Evolutionary conservation across 495 filamentous ascomycete species (phyloP), one percentile per base, ranked within the genome.

Genomic region (Neurospora sublineolata): DNA sequence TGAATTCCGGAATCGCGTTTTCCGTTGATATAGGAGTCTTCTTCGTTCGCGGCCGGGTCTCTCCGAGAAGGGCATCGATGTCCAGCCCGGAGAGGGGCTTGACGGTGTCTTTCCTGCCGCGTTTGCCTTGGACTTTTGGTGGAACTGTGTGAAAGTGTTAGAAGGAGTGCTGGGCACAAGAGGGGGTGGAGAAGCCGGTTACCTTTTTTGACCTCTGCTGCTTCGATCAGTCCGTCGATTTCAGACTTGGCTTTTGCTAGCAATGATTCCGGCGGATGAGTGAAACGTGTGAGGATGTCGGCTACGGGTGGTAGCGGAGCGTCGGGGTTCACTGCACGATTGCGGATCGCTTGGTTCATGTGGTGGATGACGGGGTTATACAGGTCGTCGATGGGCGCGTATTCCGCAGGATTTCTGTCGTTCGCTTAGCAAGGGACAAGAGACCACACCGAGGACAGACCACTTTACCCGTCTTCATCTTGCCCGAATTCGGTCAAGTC

Each of bases 301-400:
- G 89, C 84, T 14, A 89, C 86, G 9, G 89, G 86, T 1, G 88
- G 90, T 18, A 97, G 78, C 0, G 90, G 87, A 11, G 90, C 85
- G 7, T 89, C 82, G 0, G 92, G 90, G 77, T 94, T 84, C 3
- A 93, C 86, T 0, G 94, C 95, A 27, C 94, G 90, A 78, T 89
- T 88, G 37, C 91, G 89, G 70, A 97, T 88, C 44, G 92, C 92
- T 80, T 96, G 89, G 72, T 93, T 91, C 44, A 97, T 87, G 70
- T 94, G 90, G 79, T 98, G 95, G 30, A 97, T 83, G n/a, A 92
- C 76, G n/a, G 95, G 94, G n/a, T 92, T 94, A 82, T 89, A 98
- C 2, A 89, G 88, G 68, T 97, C 92, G 37, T 96, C 93, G 68
- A 97, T 87, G 10, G 89, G 84, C 40, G 92, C 87, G 46, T 92